These are phyloP conservation scores for Hyphodiscus hymeniophilus DNA, from an alignment of 495 filamentous ascomycete genomes.

Conservation along the genomic window DNA sequence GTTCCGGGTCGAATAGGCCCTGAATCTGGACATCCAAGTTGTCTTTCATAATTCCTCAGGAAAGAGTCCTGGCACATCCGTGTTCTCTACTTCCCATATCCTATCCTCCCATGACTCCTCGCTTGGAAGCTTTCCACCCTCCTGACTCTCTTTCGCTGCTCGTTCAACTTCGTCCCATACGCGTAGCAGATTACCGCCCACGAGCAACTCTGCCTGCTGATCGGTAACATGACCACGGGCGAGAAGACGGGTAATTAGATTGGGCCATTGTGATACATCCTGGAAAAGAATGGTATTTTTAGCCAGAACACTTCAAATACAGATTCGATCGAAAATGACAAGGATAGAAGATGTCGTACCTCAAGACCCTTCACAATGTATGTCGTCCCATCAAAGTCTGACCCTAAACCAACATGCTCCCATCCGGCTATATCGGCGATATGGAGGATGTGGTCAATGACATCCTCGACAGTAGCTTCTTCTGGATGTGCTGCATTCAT, in stretches of 20 bases:
- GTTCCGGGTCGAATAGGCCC: too few species aligned
- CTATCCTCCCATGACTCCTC: not conserved
- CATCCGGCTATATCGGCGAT: constrained; percentile 49
- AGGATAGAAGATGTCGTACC: constrained; percentile 13
- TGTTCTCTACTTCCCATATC: not conserved
- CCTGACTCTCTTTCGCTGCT: not conserved
- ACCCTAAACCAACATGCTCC: constrained; percentile 53
- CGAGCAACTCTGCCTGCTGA: constrained; percentile 40
- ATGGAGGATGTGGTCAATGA: constrained; percentile 54
- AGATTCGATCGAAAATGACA: too few species aligned
- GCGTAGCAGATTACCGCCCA: constrained; percentile 46
- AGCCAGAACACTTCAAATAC: constrained; percentile 1
- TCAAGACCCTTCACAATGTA: constrained; percentile 43
- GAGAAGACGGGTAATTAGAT: constrained; percentile 41
- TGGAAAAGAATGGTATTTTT: too few species aligned
- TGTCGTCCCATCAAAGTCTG: constrained; percentile 55
- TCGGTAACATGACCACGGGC: constrained; percentile 44
- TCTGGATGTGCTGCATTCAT: constrained; percentile 44
- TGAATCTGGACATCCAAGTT: too few species aligned
- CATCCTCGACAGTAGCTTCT: constrained; percentile 52
- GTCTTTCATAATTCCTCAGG: too few species aligned
- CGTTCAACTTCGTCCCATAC: constrained; percentile 30
- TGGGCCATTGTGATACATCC: constrained; percentile 58
- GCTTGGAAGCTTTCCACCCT: not conserved
- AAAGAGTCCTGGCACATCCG: too few species aligned